Conservation (phyloP, 495 filamentous ascomycete species). For the Polyplosphaeria fusca region DNA sequence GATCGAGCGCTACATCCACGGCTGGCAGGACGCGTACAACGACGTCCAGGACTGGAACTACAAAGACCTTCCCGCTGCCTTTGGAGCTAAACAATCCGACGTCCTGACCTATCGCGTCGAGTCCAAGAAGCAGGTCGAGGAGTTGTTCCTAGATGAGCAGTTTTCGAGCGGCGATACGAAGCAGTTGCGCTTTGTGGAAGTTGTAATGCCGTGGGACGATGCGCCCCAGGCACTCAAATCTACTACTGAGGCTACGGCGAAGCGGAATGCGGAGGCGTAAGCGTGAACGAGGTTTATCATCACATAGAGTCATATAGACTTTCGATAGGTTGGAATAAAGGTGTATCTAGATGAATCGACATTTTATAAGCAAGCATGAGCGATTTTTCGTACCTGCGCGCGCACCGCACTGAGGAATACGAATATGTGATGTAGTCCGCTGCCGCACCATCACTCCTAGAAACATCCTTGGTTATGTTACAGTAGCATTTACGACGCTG, state of each 20-base stretch:
- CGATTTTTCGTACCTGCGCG: no score
- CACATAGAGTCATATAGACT: neutral
- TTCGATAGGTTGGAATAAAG: no score
- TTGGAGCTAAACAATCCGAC: slow-evolving; percentile 59
- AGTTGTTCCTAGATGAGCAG: slow-evolving; percentile 61
- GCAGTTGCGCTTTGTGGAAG: slow-evolving; percentile 69
- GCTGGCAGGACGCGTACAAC: slow-evolving; percentile 49
- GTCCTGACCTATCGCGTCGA: slow-evolving; percentile 66
- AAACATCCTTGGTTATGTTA: no score
- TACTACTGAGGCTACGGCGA: slow-evolving; percentile 63
- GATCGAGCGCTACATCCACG: slow-evolving; percentile 52
- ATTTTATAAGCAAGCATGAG: no score
- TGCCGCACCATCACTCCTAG: no score
- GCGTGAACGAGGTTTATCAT: neutral
- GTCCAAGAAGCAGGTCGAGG: slow-evolving; percentile 65
- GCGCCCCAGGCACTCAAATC: slow-evolving; percentile 67
- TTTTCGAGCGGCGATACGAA: slow-evolving; percentile 53
- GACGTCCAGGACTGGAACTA: slow-evolving; percentile 50
- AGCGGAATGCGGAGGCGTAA: slow-evolving; percentile 56
- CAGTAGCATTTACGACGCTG: no score
- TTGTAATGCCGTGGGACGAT: slow-evolving; percentile 82
- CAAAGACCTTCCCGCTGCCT: slow-evolving; percentile 61
- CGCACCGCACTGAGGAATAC: no score
- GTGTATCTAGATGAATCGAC: no score
- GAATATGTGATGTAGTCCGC: no score